These are phyloP conservation scores for Elongisporangium undulatum DNA, from an alignment of 352 stramenopile genomes.

Conservation along the genomic window DNA sequence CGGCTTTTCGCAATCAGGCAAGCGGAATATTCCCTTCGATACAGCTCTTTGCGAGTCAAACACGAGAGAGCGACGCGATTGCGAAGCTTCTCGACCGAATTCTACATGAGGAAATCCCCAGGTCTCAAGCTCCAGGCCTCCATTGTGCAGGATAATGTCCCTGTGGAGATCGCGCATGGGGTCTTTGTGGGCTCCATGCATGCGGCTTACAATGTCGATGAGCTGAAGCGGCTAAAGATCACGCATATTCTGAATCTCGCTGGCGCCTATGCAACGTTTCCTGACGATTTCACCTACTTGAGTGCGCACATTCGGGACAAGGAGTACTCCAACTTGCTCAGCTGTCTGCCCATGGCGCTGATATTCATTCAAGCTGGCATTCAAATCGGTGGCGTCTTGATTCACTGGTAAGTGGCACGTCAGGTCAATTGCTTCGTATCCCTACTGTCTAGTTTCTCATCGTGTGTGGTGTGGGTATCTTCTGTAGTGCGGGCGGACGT, in stretches of 20 bases:
- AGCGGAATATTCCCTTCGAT: background rate
- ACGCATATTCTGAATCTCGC: slow-evolving; percentile 87
- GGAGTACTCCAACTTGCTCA: slow-evolving; percentile 86
- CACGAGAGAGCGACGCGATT: background rate
- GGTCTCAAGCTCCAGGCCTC: slow-evolving; percentile 56
- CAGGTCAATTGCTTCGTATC: background rate
- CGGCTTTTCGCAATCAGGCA: background rate
- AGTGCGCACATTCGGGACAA: slow-evolving; percentile 89
- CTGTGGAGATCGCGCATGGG: slow-evolving; percentile 50
- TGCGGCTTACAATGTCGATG: slow-evolving; percentile 83
- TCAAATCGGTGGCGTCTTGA: slow-evolving; percentile 57
- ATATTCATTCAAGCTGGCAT: slow-evolving; percentile 82
- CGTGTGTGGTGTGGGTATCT: no score
- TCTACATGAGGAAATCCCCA: slow-evolving; percentile 47
- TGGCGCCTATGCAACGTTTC: slow-evolving; percentile 83
- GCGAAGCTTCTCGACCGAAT: background rate
- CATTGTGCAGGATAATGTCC: slow-evolving; percentile 85
- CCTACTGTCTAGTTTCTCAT: no score
- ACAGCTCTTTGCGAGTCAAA: background rate
- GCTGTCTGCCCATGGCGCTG: slow-evolving; percentile 65
- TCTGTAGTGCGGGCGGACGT: slow-evolving; percentile 52
- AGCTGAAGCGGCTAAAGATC: slow-evolving; percentile 67
- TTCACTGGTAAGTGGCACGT: slow-evolving; percentile 57
- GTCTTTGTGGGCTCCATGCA: slow-evolving; percentile 88
- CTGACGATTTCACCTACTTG: slow-evolving; percentile 86